A percentile compares a stretch with the other conserved stretches of the same genome.
Conservation (phyloP, 345 rosid genomes). For the Hypericum androsaemum region DNA sequence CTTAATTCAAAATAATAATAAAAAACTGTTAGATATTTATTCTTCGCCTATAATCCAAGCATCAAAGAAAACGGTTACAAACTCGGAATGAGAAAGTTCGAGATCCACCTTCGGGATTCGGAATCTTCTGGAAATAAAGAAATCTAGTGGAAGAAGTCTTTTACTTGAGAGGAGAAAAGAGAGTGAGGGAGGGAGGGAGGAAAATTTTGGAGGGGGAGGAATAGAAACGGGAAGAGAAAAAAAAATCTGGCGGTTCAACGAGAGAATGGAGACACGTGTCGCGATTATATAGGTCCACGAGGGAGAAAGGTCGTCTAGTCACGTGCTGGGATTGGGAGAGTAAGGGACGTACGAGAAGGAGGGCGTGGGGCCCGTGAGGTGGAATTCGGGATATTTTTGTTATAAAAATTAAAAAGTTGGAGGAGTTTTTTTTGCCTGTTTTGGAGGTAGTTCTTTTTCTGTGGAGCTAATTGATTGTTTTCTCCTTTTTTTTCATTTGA, state of each 20-base stretch:
- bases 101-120: no score
- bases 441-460: not conserved
- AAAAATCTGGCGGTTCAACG: constrained; percentile 8
- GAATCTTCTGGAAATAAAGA: no score
- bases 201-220: no score
- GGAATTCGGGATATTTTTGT: constrained; percentile 1
- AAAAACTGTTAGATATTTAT: constrained; percentile 18
- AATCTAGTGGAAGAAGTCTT: no score
- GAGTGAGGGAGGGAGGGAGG: no score
- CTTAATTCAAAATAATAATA: constrained; percentile 31
- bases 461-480: not conserved
- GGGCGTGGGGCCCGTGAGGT: constrained; percentile 6
- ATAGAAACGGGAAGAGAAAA: no score
- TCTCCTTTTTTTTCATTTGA: no score
- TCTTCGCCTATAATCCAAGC: not conserved
- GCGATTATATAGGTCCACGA: constrained; percentile 21
- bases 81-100: no score
- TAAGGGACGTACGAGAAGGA: no score
- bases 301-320: constrained; percentile 9
- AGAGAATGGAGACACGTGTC: constrained; percentile 7
- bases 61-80: constrained; percentile 16
- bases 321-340: constrained; percentile 7
- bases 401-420: not conserved
- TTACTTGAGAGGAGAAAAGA: no score
- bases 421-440: not conserved